Evolutionary conservation across 176 grass and related monocot genomes (phyloP), one percentile per base, ranked within the genome.

Genomic region (Carex parvula): DNA sequence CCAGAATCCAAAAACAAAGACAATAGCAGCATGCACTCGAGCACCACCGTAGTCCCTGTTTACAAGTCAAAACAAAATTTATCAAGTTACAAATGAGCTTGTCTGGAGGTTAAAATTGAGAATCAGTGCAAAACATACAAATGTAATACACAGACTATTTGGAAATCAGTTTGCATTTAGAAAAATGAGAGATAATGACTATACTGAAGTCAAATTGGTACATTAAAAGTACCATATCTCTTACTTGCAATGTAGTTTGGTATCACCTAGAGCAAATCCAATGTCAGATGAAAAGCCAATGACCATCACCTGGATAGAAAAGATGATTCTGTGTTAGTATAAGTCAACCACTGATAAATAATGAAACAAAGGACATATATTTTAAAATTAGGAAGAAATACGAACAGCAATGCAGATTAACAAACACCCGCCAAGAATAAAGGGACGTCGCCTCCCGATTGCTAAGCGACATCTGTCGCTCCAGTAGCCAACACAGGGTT

Each of bases 1-100:
- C 95, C 95, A 98, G 84, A 98, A 98, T 86, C 96, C 96, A 79
- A 98, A 77, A 3, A 95, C 89, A 86, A 88, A 98, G 32, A 98
- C 79, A 56, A 93, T 84, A 26, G 93, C 91, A 33, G 96, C 92
- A 52, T 98, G 91, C 93, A 92, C 92, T 10, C 92, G 90, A 70
- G 88, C 65, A 17, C 96, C 96, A 85, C 74, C 87, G 41, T 93
- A 98, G 57, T 89, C 84, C 58, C 95, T 98, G 64, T 20, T 88
- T 37, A 5, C 79, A 24, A 22, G 13, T 62, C 11, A 53, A 29
- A 75, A 53, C 11, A 24, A 29, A 52, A 53, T 13, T 44, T 74
- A 74, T 74, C 41, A 74, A 74, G 44, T 52, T 74, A 76, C n/a
- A 16, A 22, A 3, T 5, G 44, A 29, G 72, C 22, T 17, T 55